Conservation (phyloP, 495 filamentous ascomycete genomes). For the Tetracladium setigerum region DNA sequence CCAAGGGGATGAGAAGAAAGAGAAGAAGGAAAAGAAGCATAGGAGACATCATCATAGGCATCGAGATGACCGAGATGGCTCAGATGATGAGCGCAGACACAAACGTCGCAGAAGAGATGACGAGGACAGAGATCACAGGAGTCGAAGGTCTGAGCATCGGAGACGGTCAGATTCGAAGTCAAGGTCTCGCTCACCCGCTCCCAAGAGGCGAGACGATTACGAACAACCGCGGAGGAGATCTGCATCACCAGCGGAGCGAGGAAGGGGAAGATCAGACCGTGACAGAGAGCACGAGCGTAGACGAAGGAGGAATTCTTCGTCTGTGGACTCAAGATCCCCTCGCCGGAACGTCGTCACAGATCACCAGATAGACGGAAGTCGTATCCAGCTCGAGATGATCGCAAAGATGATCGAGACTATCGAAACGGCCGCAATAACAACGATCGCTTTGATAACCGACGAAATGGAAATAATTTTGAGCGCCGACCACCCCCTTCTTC, state of each 20-base stretch:
- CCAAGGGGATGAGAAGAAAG: slow-evolving; percentile 31
- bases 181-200: slow-evolving; percentile 6
- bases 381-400: slow-evolving; percentile 15
- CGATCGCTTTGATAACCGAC: slow-evolving; percentile 9
- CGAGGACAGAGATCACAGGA: slow-evolving; percentile 18
- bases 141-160: slow-evolving; percentile 11
- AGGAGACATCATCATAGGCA: slow-evolving; percentile 45
- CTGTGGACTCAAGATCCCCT: slow-evolving; percentile 18
- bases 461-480: slow-evolving; percentile 17
- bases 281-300: slow-evolving; percentile 7
- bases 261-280: slow-evolving; percentile 6
- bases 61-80: slow-evolving; percentile 31
- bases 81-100: slow-evolving; percentile 21
- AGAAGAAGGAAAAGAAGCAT: slow-evolving; percentile 36
- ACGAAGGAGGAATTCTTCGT: slow-evolving; percentile 15
- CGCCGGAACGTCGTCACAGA: slow-evolving; percentile 13
- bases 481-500: slow-evolving; percentile 11
- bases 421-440: slow-evolving; percentile 3
- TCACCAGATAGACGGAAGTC: slow-evolving; percentile 18
- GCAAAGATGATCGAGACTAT: slow-evolving; percentile 15
- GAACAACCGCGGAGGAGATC: slow-evolving; percentile 25
- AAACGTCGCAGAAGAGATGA: slow-evolving; percentile 16
- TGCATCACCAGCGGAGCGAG: slow-evolving; percentile 15
- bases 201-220: slow-evolving; percentile 8
- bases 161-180: slow-evolving; percentile 14